Conservation (phyloP, 2,329 filamentous ascomycete species). For the Alternaria arborescens region DNA sequence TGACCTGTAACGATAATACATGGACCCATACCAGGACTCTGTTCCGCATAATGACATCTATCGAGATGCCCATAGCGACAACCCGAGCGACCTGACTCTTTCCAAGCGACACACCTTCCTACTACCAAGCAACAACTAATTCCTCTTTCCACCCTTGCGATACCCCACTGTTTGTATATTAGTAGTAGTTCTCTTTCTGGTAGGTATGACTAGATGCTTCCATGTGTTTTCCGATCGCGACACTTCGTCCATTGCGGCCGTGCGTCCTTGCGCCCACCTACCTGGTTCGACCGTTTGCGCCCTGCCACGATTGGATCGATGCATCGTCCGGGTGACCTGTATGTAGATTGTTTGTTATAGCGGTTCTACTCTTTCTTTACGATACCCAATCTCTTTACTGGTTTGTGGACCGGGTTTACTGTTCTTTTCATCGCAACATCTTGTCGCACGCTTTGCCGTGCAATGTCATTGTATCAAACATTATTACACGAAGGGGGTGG, state of each 20-base stretch:
- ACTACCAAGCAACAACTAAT: background rate
- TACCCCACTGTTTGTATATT: slow-evolving; percentile 11
- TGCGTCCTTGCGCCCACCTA: slow-evolving; percentile 24
- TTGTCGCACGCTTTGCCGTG: background rate
- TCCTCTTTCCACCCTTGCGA: slow-evolving; percentile 17
- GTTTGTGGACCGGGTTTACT: background rate
- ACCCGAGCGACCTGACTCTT: slow-evolving; percentile 15
- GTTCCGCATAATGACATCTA: slow-evolving; percentile 15
- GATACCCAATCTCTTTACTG: slow-evolving; percentile 20
- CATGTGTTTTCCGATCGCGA: slow-evolving; percentile 28
- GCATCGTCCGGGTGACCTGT: slow-evolving; percentile 9
- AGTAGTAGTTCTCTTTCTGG: slow-evolving; percentile 9
- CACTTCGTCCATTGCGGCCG: slow-evolving; percentile 13
- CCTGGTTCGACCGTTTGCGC: slow-evolving; percentile 19
- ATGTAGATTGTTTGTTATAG: slow-evolving; percentile 13
- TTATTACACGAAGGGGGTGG: background rate
- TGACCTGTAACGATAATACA: slow-evolving; percentile 10
- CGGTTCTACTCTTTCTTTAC: slow-evolving; percentile 12
- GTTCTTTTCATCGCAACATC: background rate
- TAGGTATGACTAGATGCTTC: slow-evolving; percentile 33
- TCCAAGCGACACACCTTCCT: slow-evolving; percentile 16
- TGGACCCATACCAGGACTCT: slow-evolving; percentile 11
- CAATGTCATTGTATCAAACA: background rate
- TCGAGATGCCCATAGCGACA: slow-evolving; percentile 35
- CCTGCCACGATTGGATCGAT: slow-evolving; percentile 7